phyloP scores from a whole-genome alignment of 2,329 filamentous ascomycete species.

The Penicillium sp. region DNA sequence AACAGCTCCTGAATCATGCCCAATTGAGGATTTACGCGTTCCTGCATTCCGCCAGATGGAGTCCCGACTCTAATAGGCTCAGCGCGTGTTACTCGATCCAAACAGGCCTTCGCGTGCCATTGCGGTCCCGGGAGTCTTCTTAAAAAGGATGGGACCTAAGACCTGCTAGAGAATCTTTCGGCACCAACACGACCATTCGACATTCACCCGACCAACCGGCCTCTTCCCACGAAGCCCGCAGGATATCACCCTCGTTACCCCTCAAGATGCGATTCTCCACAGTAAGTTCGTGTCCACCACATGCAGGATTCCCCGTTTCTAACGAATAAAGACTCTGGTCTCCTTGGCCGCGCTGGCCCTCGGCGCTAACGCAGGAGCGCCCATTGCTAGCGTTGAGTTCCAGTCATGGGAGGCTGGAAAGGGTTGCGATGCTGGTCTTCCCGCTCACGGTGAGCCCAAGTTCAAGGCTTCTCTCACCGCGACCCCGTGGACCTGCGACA shows the following conservation, averaged over 20 bases:
- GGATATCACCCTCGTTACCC: neutral
- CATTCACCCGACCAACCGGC: neutral
- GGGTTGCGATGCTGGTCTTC: slow-evolving; percentile 15
- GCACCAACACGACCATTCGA: neutral
- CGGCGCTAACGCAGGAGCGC: slow-evolving; percentile 17
- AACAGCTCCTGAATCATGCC: neutral
- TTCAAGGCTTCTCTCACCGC: slow-evolving; percentile 9
- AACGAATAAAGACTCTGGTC: slow-evolving; percentile 14
- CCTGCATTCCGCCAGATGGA: slow-evolving; percentile 11
- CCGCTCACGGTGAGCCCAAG: slow-evolving; percentile 16
- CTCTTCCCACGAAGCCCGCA: neutral
- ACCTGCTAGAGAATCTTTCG: neutral
- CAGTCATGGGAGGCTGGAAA: slow-evolving; percentile 17
- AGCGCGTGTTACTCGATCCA: slow-evolving; percentile 5
- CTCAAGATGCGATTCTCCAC: slow-evolving; percentile 24
- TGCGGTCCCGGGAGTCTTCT: slow-evolving; percentile 5
- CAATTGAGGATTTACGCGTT: neutral
- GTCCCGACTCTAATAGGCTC: too few species aligned
- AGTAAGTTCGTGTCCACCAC: slow-evolving; percentile 3
- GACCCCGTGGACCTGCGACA: too few species aligned
- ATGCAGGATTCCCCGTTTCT: neutral
- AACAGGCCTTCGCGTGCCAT: slow-evolving; percentile 6
- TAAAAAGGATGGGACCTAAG: slow-evolving; percentile 13
- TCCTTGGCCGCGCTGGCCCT: slow-evolving; percentile 19
- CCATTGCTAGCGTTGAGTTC: slow-evolving; percentile 21